Base-by-base conservation (phyloP, 2,329 filamentous ascomycete species). In the Cadophora gregata region DNA sequence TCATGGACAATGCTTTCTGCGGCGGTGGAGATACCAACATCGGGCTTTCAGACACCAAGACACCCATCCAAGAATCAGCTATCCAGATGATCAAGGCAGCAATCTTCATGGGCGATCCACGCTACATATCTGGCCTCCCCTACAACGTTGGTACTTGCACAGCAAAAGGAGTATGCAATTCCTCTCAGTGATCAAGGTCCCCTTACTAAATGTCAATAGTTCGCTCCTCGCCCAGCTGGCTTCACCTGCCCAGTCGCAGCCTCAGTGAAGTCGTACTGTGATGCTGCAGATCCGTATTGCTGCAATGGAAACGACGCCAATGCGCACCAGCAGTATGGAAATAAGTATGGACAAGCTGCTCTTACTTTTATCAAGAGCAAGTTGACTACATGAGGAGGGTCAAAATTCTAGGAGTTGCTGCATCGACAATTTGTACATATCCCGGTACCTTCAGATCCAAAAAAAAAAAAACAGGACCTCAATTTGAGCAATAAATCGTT, bases 21-120 rank as follows among this genome's bases (percentile, higher is more conserved):
- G 86, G 87, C 14, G 87, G 86, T 27, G 80, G 81, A 4, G 84
- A 84, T 65, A 74, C 77, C 4, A 83, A 82, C 59, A 74, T 78
- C 53, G 82, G 82, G 64, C 77, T 85, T 61, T 74, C 77, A 27
- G 82, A 80, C 61, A 82, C 83, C 6, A 80, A 81, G 0, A 76
- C 78, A 6, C 76, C 78, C 45, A 76, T 85, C 50, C 77, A 79
- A 9, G 80, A 81, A 5, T 79, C 79, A 6, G 85, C 85, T 2
- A 77, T 88, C 9, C 78, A 77, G 2, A 83, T 84, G 74, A 84
- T 90, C 71, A 89, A 88, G 77, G 88, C 86, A 0, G 86, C 84
- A 16, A 88, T 90, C 70, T 86, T 89, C 75, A 85, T 90, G 83
- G 88, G 88, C 6, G 83, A 88, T 72, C 89, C 89, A 2, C 81